phyloP scores from a whole-genome alignment of 306 rosid species.

The Vigna reflexopilosa region DNA sequence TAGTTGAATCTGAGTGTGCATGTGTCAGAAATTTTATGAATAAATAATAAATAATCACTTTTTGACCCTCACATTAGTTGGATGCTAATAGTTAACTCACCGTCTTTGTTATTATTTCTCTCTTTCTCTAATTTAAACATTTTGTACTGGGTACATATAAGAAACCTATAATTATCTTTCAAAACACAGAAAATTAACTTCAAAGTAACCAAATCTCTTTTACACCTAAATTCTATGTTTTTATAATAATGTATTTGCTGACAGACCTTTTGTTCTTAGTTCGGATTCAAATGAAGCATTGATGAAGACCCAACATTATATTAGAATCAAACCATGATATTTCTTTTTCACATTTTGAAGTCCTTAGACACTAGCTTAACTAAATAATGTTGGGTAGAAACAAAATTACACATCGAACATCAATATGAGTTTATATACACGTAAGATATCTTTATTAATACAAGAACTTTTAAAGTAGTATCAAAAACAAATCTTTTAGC shows the following conservation, averaged over 20 bases:
- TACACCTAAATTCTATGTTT: background rate
- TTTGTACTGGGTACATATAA: background rate
- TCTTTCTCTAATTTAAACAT: background rate
- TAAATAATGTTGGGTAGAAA: background rate
- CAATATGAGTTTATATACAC: too few species aligned
- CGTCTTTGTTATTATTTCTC: background rate
- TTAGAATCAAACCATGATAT: background rate
- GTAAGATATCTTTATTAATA: too few species aligned
- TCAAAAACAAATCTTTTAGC: too few species aligned
- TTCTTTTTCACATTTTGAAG: background rate
- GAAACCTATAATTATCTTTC: background rate
- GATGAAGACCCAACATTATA: background rate
- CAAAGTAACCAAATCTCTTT: background rate
- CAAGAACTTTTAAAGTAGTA: too few species aligned
- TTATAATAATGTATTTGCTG: constrained; percentile 44
- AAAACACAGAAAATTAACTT: background rate
- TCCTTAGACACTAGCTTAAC: too few species aligned
- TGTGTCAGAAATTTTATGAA: constrained; percentile 44
- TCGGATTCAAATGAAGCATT: constrained; percentile 17
- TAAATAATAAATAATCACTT: constrained; percentile 39
- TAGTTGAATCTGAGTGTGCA: constrained; percentile 48
- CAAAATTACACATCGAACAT: too few species aligned
- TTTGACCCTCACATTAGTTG: constrained; percentile 37
- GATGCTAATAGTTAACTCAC: constrained; percentile 37
- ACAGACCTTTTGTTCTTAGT: constrained; percentile 43